Conservation (phyloP, 2,329 filamentous ascomycete species). For the Trichoderma koningii region DNA sequence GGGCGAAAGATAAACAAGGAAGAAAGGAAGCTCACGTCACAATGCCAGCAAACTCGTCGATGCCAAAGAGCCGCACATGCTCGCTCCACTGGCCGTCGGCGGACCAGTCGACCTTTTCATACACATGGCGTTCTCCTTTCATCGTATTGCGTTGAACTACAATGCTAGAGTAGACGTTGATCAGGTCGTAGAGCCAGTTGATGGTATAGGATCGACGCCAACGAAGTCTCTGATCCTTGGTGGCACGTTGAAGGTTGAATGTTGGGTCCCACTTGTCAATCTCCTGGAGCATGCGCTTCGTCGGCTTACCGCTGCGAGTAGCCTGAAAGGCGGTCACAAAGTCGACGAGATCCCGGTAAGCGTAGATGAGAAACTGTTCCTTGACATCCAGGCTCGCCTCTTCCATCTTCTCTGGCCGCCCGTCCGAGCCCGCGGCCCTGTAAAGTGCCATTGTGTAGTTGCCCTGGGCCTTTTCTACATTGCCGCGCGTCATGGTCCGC, state of each 20-base stretch:
- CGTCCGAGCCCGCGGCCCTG: not conserved
- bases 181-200: slow-evolving; percentile 54
- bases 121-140: slow-evolving; percentile 39
- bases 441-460: slow-evolving; percentile 22
- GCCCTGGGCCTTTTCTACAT: slow-evolving; percentile 37
- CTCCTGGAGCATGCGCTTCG: slow-evolving; percentile 45
- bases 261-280: slow-evolving; percentile 46
- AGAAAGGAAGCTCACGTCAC: not conserved
- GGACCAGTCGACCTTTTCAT: slow-evolving; percentile 48
- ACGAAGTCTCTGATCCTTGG: slow-evolving; percentile 42
- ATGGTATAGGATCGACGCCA: slow-evolving; percentile 54
- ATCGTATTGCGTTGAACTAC: slow-evolving; percentile 45
- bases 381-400: slow-evolving; percentile 42
- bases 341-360: slow-evolving; percentile 47
- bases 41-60: slow-evolving; percentile 48
- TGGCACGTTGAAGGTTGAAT: slow-evolving; percentile 43
- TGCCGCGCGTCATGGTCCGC: slow-evolving; percentile 44
- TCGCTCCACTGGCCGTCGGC: slow-evolving; percentile 38
- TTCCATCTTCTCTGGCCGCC: slow-evolving; percentile 3
- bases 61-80: slow-evolving; percentile 44
- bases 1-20: not conserved
- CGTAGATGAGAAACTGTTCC: slow-evolving; percentile 48
- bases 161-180: slow-evolving; percentile 48
- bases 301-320: slow-evolving; percentile 49
- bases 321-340: slow-evolving; percentile 50